Evolutionary conservation across 805 yeast species (phyloP).

Genomic region (Ascoidea tarda): DNA sequence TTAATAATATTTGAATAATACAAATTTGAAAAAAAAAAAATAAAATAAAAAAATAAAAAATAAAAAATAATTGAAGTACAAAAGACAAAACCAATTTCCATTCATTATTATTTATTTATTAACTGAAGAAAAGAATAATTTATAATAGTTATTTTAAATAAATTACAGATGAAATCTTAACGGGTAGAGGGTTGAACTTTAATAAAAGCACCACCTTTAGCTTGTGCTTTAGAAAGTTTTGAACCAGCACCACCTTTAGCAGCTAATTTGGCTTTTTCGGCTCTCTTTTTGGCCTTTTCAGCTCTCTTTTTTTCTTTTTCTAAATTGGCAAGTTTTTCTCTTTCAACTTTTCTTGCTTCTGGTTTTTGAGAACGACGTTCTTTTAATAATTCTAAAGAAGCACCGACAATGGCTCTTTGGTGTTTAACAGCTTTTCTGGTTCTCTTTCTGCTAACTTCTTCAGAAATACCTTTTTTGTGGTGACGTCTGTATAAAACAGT

Average conservation of each 20-base stretch:
- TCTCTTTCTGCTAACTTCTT: constrained; percentile 96
- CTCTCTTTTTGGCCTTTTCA: constrained; percentile 90
- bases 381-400: constrained; percentile 94
- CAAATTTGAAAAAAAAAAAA: too few relatives aligned
- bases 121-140: background rate
- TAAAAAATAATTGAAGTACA: too few relatives aligned
- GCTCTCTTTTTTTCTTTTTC: constrained; percentile 85
- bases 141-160: constrained; percentile 1
- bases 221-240: constrained; percentile 87
- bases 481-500: constrained; percentile 99
- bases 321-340: constrained; percentile 76
- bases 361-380: constrained; percentile 95
- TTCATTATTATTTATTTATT: too few relatives aligned
- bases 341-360: constrained; percentile 95
- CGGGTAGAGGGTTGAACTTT: constrained; percentile 95
- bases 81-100: too few relatives aligned
- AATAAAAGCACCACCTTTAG: constrained; percentile 92
- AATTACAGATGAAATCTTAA: constrained; percentile 29
- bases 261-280: constrained; percentile 74
- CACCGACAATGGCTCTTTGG: constrained; percentile 99
- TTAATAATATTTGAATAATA: too few relatives aligned
- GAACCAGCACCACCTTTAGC: constrained; percentile 49
- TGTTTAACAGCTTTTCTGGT: constrained; percentile 94
- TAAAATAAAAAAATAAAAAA: too few relatives aligned
- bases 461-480: constrained; percentile 99